Conservation (phyloP, 2,329 filamentous ascomycete species). For the Trichoderma sp. region DNA sequence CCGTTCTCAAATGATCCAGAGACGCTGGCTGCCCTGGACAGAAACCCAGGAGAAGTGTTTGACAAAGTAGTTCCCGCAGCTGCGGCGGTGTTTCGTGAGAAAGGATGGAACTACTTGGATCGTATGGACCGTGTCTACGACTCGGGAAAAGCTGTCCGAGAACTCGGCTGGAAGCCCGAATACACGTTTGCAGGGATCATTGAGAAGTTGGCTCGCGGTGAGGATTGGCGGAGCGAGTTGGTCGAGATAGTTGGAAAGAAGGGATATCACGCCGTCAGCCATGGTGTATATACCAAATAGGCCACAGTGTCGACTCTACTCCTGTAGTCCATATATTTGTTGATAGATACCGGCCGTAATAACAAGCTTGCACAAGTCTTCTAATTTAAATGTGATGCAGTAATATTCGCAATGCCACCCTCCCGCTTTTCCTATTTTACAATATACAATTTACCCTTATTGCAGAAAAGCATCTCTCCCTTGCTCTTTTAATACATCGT, state of each 20-base stretch:
- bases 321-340: neutral
- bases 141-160: conserved; percentile 39
- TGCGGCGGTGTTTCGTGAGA: conserved; percentile 32
- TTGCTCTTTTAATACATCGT: conserved; percentile 62
- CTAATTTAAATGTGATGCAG: no score
- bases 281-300: conserved; percentile 43
- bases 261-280: conserved; percentile 44
- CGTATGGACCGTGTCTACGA: conserved; percentile 48
- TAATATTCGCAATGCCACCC: neutral
- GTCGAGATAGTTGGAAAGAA: conserved; percentile 40
- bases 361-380: neutral
- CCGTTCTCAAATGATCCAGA: conserved; percentile 36
- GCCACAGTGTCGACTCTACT: neutral
- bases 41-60: conserved; percentile 34
- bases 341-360: neutral
- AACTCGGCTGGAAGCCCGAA: conserved; percentile 43
- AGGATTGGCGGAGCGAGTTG: conserved; percentile 42
- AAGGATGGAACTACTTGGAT: conserved; percentile 38
- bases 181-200: conserved; percentile 41
- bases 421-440: neutral
- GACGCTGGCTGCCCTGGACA: conserved; percentile 36
- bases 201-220: conserved; percentile 34
- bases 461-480: conserved; percentile 27
- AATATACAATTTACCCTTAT: neutral
- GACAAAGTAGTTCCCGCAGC: conserved; percentile 28